Percentiles rank a stretch among this genome's conserved stretches.
Conservation (phyloP, 805 yeast genomes). For the Barnettozyma botsteinii region DNA sequence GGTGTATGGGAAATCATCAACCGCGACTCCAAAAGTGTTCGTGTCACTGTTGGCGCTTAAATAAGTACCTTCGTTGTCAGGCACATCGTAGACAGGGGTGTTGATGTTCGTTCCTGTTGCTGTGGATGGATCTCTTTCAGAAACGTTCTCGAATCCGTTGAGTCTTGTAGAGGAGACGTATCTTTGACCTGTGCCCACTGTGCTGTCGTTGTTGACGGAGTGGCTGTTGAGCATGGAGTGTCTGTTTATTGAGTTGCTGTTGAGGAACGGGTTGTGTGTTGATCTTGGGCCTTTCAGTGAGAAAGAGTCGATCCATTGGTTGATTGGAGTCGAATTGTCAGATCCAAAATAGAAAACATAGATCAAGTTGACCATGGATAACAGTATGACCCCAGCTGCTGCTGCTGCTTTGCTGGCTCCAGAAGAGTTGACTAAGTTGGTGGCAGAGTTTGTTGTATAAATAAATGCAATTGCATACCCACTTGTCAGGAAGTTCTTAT, state of each 20-base stretch:
- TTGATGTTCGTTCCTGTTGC: constrained; percentile 1
- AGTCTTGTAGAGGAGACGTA: constrained; percentile 48
- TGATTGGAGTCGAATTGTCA: constrained; percentile 81
- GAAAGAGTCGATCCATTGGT: constrained; percentile 79
- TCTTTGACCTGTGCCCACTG: constrained; percentile 21
- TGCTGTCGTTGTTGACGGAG: constrained; percentile 3
- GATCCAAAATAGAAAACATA: constrained; percentile 92
- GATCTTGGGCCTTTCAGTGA: constrained; percentile 48
- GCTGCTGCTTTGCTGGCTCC: constrained; percentile 73
- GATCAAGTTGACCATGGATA: constrained; percentile 73
- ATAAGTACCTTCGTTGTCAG: constrained; percentile 17
- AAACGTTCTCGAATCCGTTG: constrained; percentile 54
- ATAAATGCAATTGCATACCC: constrained; percentile 62
- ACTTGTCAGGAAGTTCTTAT: constrained; percentile 44
- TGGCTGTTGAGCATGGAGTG: constrained; percentile 4
- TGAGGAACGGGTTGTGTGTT: constrained; percentile 24
- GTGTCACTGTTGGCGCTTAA: constrained; percentile 16
- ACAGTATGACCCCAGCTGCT: constrained; percentile 84
- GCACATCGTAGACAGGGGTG: constrained; percentile 17
- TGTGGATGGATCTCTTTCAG: constrained; percentile 17
- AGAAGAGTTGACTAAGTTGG: constrained; percentile 64
- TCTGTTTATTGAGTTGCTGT: constrained; percentile 7
- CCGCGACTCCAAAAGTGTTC: constrained; percentile 10
- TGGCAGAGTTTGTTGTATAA: constrained; percentile 80
- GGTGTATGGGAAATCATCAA: constrained; percentile 58